Base-by-base conservation (phyloP, 768 basidiomycete genomes). In the Obba rivulosa region DNA sequence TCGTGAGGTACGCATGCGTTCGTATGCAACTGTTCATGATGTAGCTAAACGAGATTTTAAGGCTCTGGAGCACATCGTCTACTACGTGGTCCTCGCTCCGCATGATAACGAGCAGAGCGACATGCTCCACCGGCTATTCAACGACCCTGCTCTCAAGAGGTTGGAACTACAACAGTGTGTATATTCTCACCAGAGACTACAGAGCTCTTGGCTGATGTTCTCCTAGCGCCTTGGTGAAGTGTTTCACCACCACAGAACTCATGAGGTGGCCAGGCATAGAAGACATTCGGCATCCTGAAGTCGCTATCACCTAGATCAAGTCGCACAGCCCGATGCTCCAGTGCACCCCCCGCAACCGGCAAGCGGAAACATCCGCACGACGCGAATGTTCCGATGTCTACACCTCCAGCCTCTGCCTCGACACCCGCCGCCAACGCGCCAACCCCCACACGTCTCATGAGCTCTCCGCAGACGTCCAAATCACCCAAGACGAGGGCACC, bases 201-300 rank as follows among this genome's bases (percentile, higher is more conserved):
- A n/a, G n/a, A n/a, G n/a, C n/a, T 21, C 8, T 3, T 3, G 4
- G 22, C 48, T 49, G 24, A 42, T 42, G 16, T 10, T 5, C 35
- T 17, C 4, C 11, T 14, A 97, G 95, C 59, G 92, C 93, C 54
- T 81, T 98, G 34, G 80, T 93, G 38, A 96, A 96, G 72, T 92
- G 87, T 54, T 97, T 98, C 65, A 83, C 83, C 36, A 96, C 92
- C 1, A 81, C 81, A 45, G 93, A 97, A 60, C 75, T 98, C 45
- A 94, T 96, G 88, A 74, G 94, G 56, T 99, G 96, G 96, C 92
- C 95, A 1, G 90, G 92, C 28, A 93, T 98, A 43, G 86, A 89
- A 62, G 68, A 73, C 2, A 75, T 96, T 59, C 44, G 57, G 1
- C 50, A 13, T 39, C 48, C 31, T 28, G 45, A 28, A 21, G 28